Base-by-base conservation (phyloP, 257 asterid species). In the Echites panduratus region DNA sequence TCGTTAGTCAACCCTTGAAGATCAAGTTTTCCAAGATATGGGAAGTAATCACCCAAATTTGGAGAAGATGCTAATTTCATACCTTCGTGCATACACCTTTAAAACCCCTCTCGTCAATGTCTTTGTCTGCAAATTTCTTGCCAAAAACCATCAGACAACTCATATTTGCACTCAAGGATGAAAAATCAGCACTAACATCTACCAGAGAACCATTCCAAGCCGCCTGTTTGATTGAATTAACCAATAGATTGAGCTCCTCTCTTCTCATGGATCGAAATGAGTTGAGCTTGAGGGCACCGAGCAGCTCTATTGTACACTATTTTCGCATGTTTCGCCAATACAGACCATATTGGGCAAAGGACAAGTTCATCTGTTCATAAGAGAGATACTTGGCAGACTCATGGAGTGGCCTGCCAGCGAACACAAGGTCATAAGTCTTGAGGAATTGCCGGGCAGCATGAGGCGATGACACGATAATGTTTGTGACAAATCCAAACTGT, bases 241-340 rank as follows among this genome's bases (percentile, higher is more conserved):
- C 61, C 38, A 45, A 20, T 7, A 32, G 20, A n/a, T 20, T 41
- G 43, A 75, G 50, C 12, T 75, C 70, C 32, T 68, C 59, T 45
- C 59, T 68, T 54, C 79, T 68, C 43, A 68, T 58, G 9, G 70
- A 49, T 16, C 27, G 59, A 67, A 75, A 75, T 6, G 73, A 56
- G 43, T 54, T 47, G 58, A 75, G 53, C 50, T 75, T 75, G 68
- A 20, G n/a, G 29, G 32, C 22, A 50, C 68, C 67, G 27, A 67
- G 74, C 19, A 75, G 71, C 47, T 75, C 48, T 56, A 56, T 22
- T 2, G 63, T 56, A 11, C 63, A 56, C 5, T 22, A 22, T 56
- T 56, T 56, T 56, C 72, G 40, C 72, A 73, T 65, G 35, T 50
- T 64, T 7, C 72, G 32, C 77, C 77, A 73, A 24, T 73, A 73